phyloP scores from a whole-genome alignment of 176 grass and related monocot species.

The Musa schizocarpa region DNA sequence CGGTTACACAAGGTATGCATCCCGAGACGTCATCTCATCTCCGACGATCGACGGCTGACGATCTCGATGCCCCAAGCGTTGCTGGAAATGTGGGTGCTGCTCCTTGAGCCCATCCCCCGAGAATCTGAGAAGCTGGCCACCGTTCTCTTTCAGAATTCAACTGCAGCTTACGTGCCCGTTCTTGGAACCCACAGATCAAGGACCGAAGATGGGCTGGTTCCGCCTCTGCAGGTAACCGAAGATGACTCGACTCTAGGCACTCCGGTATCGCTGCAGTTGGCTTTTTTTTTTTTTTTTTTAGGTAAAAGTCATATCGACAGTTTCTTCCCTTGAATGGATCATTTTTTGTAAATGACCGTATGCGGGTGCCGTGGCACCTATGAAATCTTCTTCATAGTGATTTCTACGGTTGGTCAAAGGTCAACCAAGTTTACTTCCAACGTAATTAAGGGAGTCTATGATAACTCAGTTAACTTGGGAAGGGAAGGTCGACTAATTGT shows the following conservation, averaged over 20 bases:
- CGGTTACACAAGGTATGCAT: constrained; percentile 62
- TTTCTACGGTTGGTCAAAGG: too few relatives aligned
- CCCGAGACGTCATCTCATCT: constrained; percentile 58
- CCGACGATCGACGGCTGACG: constrained; percentile 18
- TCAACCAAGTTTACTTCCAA: too few relatives aligned
- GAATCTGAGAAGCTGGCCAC: constrained; percentile 35
- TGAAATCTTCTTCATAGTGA: too few relatives aligned
- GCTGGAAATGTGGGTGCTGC: constrained; percentile 44
- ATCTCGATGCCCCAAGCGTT: constrained; percentile 39
- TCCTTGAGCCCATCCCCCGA: constrained; percentile 52
- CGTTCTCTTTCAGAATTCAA: constrained; percentile 43
- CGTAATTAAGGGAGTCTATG: too few relatives aligned
- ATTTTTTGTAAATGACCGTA: too few relatives aligned
- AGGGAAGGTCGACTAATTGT: too few relatives aligned
- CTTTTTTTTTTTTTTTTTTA: not conserved
- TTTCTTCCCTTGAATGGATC: too few relatives aligned
- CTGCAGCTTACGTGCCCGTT: constrained; percentile 40
- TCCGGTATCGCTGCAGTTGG: not conserved
- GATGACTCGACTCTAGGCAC: not conserved
- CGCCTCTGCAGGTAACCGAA: not conserved
- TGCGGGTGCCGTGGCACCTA: too few relatives aligned
- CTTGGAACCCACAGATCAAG: constrained; percentile 40
- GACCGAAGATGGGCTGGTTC: not conserved
- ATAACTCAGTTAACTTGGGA: too few relatives aligned
- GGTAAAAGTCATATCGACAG: not conserved